Evolutionary conservation across 202 grass and related monocot genomes (phyloP), one percentile per base, ranked within the genome.

Genomic region (Setaria viridis): DNA sequence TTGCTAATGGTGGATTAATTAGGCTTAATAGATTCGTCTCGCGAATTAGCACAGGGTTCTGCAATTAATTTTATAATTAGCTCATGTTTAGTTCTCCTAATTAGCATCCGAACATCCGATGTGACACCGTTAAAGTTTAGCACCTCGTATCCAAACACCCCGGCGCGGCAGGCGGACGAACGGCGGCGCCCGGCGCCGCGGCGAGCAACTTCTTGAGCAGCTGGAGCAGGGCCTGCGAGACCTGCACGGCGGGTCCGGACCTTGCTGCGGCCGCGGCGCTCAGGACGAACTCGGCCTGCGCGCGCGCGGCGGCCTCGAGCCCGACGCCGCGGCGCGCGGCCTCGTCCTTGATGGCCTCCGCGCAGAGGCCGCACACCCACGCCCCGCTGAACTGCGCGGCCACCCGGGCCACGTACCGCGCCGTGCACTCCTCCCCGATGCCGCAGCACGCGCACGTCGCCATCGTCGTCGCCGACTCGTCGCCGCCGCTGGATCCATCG

Each of bases 341-440:
- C 64, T 91, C 85, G 25, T 94, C 92, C 71, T 94, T 87, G 77
- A 94, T 87, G 25, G 89, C 87, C 79, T 94, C 92, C 2, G 83
- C 67, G 75, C 88, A 94, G 35, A 94, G 78, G 35, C 92, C 88
- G 35, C 92, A 91, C 39, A 91, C 92, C 92, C 89, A 93, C n/a
- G 84, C 85, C 20, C 91, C 91, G 25, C 67, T 85, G 56, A 93
- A 93, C 62, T 88, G 79, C 79, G 75, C 83, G 48, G 89, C 85
- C 67, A 93, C 78, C 77, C 50, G 60, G 15, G 68, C 59, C 55
- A 88, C 83, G 83, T 94, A 94, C 33, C 87, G 69, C 54, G 57
- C 64, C 11, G 91, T 94, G 82, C 91, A 93, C 67, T 90, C 85
- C 80, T 93, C 89, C 66, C 62, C 83, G 62, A 91, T 94, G 39